A percentile compares a stretch with the other conserved stretches of the same genome.
Evolutionary conservation across 2,329 filamentous ascomycete genomes (phyloP).

Genomic region (Fusarium gaditjirri): DNA sequence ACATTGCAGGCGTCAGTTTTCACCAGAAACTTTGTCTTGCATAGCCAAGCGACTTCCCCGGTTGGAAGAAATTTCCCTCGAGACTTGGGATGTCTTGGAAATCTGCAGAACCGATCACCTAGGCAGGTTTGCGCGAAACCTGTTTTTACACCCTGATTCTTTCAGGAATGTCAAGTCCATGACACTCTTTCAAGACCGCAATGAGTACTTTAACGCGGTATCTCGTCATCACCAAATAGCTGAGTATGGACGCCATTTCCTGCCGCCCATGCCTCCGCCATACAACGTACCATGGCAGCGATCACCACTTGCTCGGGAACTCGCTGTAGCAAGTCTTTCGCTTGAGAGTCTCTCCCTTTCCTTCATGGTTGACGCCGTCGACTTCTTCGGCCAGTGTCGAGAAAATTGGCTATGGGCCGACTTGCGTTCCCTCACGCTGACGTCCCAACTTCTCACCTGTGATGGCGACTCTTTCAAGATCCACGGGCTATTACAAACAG

Average conservation of each 20-base stretch:
- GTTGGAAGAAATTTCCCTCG: background rate
- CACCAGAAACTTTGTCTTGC: background rate
- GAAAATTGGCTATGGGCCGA: background rate
- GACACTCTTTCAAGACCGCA: background rate
- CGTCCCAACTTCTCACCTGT: background rate
- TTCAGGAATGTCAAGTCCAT: constrained; percentile 38
- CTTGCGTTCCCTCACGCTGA: background rate
- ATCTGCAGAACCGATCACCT: no score
- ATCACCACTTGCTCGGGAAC: background rate
- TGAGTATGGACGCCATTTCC: no score
- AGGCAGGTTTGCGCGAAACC: background rate
- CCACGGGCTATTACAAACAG: background rate
- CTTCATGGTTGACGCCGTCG: background rate
- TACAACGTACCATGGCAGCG: no score
- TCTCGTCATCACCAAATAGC: no score
- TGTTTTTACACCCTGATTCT: fast-evolving
- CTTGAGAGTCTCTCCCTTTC: constrained; percentile 5
- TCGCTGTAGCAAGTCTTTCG: background rate
- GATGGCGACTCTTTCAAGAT: background rate
- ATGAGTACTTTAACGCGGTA: constrained; percentile 15
- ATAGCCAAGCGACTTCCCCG: background rate
- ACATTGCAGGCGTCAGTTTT: background rate
- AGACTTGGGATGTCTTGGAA: background rate
- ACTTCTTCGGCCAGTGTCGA: background rate
- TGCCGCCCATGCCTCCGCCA: no score